phyloP scores from a whole-genome alignment of 2,329 filamentous ascomycete species.

The Acrocalymma vagum region DNA sequence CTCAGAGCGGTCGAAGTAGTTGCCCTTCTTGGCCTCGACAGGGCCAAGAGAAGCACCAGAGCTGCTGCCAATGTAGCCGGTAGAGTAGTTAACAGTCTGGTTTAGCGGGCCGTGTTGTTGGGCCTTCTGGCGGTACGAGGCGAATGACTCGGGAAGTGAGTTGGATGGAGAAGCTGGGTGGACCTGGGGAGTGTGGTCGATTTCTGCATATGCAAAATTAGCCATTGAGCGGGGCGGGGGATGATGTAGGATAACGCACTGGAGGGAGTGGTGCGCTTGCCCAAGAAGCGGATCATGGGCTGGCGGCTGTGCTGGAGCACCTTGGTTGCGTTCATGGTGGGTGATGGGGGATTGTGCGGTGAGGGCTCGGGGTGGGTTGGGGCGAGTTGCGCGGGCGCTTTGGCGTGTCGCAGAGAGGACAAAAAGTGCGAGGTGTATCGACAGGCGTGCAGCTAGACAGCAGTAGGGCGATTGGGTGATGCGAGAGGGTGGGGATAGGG shows the following conservation, averaged over 20 bases:
- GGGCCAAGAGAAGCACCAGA: constrained; percentile 77
- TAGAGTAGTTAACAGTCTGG: constrained; percentile 38
- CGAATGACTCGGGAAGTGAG: constrained; percentile 74
- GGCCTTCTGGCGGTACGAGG: constrained; percentile 78
- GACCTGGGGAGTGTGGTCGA: constrained; percentile 77
- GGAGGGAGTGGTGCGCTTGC: constrained; percentile 56
- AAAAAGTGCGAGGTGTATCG: constrained; percentile 4
- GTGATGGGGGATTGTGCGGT: constrained; percentile 18
- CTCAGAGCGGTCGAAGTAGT: constrained; percentile 89
- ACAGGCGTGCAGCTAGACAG: not conserved
- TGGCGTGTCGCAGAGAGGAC: not conserved
- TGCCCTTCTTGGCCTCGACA: constrained; percentile 73
- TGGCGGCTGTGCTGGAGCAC: constrained; percentile 56
- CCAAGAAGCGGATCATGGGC: constrained; percentile 61
- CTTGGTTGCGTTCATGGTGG: constrained; percentile 56
- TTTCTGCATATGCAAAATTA: constrained; percentile 58
- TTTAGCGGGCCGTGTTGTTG: constrained; percentile 79
- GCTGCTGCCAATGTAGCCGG: constrained; percentile 63
- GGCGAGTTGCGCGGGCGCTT: not conserved
- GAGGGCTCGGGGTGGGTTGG: constrained; percentile 2
- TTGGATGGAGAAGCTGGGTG: constrained; percentile 76
- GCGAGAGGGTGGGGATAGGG: constrained; percentile 1
- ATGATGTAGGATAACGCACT: constrained; percentile 41
- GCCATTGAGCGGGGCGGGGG: constrained; percentile 2
- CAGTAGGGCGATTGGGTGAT: constrained; percentile 1